phyloP scores from a whole-genome alignment of 257 asterid species.

The Nicotiana tabacum region DNA sequence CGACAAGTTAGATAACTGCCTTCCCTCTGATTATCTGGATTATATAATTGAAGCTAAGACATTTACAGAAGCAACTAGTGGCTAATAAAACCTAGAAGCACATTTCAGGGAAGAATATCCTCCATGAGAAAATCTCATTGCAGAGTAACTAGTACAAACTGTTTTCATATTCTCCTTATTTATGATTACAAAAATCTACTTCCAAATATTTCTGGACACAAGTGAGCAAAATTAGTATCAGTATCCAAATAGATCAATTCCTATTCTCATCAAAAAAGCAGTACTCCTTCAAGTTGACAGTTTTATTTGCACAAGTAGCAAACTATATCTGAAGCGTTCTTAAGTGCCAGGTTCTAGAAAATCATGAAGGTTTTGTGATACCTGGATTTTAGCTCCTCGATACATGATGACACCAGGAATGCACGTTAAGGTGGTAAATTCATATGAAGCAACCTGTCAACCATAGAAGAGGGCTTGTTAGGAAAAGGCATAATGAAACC shows the following conservation, averaged over 20 bases:
- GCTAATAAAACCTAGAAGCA: not conserved
- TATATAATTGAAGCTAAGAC: not conserved
- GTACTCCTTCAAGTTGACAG: not conserved
- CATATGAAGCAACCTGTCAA: constrained; percentile 95
- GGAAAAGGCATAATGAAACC: not conserved
- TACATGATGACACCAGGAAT: constrained; percentile 96
- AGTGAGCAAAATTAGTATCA: not conserved
- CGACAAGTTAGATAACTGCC: not conserved
- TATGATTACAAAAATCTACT: not conserved
- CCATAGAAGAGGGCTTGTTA: constrained; percentile 15
- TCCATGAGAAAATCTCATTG: not conserved
- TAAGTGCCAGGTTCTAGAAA: not conserved
- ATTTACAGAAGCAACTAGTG: not conserved
- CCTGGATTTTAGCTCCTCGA: constrained; percentile 99
- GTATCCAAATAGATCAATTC: not conserved
- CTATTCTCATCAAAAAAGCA: not conserved
- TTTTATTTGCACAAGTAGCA: constrained; percentile 2
- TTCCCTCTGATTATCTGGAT: constrained; percentile 5
- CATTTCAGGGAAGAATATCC: not conserved
- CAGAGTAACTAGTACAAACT: not conserved
- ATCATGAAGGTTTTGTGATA: constrained; percentile 12
- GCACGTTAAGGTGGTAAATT: constrained; percentile 96
- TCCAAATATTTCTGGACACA: not conserved
- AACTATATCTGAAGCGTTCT: not conserved
- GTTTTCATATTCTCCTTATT: not conserved